Evolutionary conservation across 192 early-diverging fungal species (phyloP), one percentile per base, ranked within the genome.

Genomic region (Mortierella alpina): DNA sequence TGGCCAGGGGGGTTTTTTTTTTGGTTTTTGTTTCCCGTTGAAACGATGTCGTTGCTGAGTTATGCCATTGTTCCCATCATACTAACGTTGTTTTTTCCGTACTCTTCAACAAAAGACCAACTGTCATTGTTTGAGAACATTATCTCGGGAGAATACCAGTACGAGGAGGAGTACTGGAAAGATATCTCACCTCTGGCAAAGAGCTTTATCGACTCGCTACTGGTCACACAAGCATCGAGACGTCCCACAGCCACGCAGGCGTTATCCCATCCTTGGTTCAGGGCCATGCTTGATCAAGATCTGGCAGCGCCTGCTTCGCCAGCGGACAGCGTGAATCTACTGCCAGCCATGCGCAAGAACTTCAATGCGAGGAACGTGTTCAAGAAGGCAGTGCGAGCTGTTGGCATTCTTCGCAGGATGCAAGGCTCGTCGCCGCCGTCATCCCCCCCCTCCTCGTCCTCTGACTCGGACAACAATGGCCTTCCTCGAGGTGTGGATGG

Each of bases 211-310:
- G 87, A 91, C 53, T 79, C 82, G 52, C 79, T 93, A 20, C 71
- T 95, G 45, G 85, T 87, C 15, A 86, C 94, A 42, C 86, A 94
- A 64, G 93, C 94, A 3, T 49, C 75, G 50, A 76, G 85, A 45
- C 95, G 96, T 49, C 85, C 95, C 70, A 96, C 95, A 6, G 93
- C 91, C 20, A 83, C 85, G 17, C 86, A 97, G 68, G 96, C 96
- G 0, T 83, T 97, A 14, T 42, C 80, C 20, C 96, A 99, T 83
- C 94, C 92, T 3, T 99, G 96, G 95, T 87, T 94, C 72, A 81
- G 84, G 23, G 86, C 84, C 58, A 64, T 75, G 70, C 47, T 80
- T 6, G 77, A 80, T 44, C 77, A 80, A 7, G 70, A 72, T 51
- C 42, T 80, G 58, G 1, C 50, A 0, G 70, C 70, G 1, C 77